Evolutionary conservation across 257 asterid genomes (phyloP), one percentile per base, ranked within the genome.

Genomic region (Echites panduratus): DNA sequence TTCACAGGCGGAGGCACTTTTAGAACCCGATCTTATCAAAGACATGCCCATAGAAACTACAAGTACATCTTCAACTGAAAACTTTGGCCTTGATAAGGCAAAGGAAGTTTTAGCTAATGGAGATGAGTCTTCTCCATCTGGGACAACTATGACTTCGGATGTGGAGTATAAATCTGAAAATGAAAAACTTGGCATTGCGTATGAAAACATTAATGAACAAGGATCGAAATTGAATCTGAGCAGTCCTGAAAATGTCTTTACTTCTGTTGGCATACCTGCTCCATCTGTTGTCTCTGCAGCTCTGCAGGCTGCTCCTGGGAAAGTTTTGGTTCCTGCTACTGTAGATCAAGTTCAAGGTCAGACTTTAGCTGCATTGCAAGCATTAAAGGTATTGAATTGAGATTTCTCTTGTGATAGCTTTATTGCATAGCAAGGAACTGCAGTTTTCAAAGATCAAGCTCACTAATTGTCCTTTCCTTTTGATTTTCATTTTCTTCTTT

Each of bases 241-340:
- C 27, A 83, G 69, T 82, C 85, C 86, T 83, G 96, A 80, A 72
- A 80, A 69, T 50, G 70, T 72, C 75, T 90, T 89, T 84, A 78
- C 90, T 74, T 84, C 93, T 67, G 96, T 89, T 75, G 96, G 96
- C 80, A 86, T 90, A 82, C 99, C 99, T 79, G 99, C 99, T 82
- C 98, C 98, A 65, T 86, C 97, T 78, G 67, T 81, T 76, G 90
- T 89, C 78, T 87, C 96, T 82, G 87, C 89, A 78, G 85, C 96
- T 82, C 84, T 89, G 78, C 91, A 77, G 85, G 71, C 85, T 76
- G 85, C 80, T 79, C 89, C 94, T 8, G 98, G 98, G 58, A 95
- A 88, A 85, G 91, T 95, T 88, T 84, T 95, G 90, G 90, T 95
- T 77, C 97, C 99, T 74, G 99, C 99, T 84, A 85, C 71, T 45